Base-by-base conservation (phyloP, 176 grass and related monocot genomes). In the Ananas comosus region DNA sequence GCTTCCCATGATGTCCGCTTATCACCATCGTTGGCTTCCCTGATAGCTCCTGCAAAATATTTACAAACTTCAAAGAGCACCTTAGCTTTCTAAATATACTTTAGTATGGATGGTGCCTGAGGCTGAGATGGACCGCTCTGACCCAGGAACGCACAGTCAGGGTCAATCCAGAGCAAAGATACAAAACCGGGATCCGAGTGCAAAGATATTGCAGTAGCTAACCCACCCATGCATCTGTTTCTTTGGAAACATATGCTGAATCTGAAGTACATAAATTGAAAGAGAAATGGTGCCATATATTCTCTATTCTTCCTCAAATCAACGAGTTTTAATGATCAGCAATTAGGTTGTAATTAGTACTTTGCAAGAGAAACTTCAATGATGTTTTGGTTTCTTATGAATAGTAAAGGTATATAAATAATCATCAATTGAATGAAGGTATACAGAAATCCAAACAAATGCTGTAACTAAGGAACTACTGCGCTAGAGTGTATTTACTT, bases 1-100 rank as follows among this genome's bases (percentile, higher is more conserved):
- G 84, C 58, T 93, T 83, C 11, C 71, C 84, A 64, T 99, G 94
- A 72, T 99, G 94, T 11, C 89, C 87, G n/a, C 94, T 93, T 16
- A 93, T 79, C 49, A 99, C 17, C 9, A 86, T 68, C 14, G 61
- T 99, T 69, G 81, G 72, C 67, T 90, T 83, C 42, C 70, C 89
- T 72, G 49, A 63, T 59, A 90, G 61, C 72, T 85, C 89, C 84
- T 93, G 86, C 17, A 86, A 74, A 79, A 63, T 19, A 22, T 14
- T 61, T 22, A 19, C 4, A 19, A 61, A 22, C 2, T 61, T 18
- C 5, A 42, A 42, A 42, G 4, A 42, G 33, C 5, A 42, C 4
- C 33, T 42, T 42, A 42, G 7, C 33, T 42, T 42, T 3, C 4
- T 61, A 61, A 18, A 61, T 61, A 61, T 22, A 61, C 16, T 61